phyloP scores from a whole-genome alignment of 2,329 filamentous ascomycete genomes.

The Elsinoe batatas region DNA sequence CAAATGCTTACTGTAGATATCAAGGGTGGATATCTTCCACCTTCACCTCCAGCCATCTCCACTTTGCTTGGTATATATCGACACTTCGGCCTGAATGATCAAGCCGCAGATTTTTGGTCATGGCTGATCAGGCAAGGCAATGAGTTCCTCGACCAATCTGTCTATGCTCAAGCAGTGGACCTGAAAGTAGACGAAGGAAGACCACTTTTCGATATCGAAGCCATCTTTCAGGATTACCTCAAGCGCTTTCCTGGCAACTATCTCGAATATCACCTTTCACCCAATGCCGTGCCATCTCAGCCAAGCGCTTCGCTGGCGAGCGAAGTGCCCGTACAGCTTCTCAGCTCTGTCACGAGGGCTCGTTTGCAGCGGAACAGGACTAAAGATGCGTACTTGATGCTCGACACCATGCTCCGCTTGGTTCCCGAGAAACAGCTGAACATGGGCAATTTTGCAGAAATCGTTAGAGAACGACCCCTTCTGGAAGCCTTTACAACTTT shows the following conservation, averaged over 20 bases:
- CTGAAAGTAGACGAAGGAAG: constrained; percentile 34
- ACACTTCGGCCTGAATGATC: constrained; percentile 32
- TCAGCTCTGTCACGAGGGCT: constrained; percentile 41
- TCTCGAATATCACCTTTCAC: constrained; percentile 38
- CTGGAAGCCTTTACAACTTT: constrained; percentile 40
- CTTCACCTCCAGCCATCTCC: constrained; percentile 32
- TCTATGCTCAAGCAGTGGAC: constrained; percentile 43
- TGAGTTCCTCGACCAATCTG: constrained; percentile 28
- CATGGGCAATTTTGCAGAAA: constrained; percentile 35
- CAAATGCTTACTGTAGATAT: constrained; percentile 34
- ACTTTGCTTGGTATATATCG: constrained; percentile 40
- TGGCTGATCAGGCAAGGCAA: constrained; percentile 38
- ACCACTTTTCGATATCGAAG: constrained; percentile 34
- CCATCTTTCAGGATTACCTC: constrained; percentile 36
- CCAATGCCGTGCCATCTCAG: constrained; percentile 37
- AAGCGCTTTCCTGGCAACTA: constrained; percentile 39
- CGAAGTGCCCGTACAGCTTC: constrained; percentile 33
- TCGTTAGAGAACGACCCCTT: constrained; percentile 37
- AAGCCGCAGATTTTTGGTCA: constrained; percentile 36
- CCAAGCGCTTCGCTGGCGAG: constrained; percentile 25
- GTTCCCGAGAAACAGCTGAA: constrained; percentile 33
- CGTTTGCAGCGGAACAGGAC: constrained; percentile 38
- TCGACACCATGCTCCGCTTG: constrained; percentile 41
- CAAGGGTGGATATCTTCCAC: constrained; percentile 25
- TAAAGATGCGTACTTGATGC: constrained; percentile 39